Conservation (phyloP, 768 basidiomycete species). For the Phylloporus rhodoxanthus region DNA sequence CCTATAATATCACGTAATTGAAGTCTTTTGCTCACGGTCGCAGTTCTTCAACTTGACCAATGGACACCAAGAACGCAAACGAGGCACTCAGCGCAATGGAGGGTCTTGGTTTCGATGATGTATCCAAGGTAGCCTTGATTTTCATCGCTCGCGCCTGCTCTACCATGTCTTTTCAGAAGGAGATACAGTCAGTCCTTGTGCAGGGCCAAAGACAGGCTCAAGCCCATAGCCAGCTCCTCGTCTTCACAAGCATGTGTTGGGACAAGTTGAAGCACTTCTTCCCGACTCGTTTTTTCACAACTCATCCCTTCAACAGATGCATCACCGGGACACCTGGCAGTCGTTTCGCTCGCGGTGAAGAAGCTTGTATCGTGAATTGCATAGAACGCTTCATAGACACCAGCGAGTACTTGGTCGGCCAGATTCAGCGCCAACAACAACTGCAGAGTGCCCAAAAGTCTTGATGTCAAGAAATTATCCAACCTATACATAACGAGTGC, state of each 20-base stretch:
- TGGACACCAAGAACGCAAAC: conserved; percentile 24
- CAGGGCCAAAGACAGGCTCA: conserved; percentile 77
- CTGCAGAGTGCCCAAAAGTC: conserved; percentile 34
- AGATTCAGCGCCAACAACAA: conserved; percentile 48
- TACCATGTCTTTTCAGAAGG: conserved; percentile 50
- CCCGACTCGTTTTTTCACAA: not conserved
- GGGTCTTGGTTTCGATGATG: conserved; percentile 54
- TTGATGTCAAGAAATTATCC: not conserved
- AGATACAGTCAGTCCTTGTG: conserved; percentile 73
- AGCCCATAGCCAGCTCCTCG: conserved; percentile 68
- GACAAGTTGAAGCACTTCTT: conserved; percentile 62
- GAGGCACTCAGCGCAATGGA: conserved; percentile 35
- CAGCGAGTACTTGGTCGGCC: conserved; percentile 73
- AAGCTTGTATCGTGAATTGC: conserved; percentile 80
- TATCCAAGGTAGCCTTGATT: conserved; percentile 53
- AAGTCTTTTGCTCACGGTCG: conserved; percentile 22
- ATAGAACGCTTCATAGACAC: conserved; percentile 90
- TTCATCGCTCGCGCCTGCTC: conserved; percentile 2
- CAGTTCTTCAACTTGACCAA: conserved; percentile 5
- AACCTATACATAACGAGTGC: conserved; percentile 7
- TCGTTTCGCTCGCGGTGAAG: conserved; percentile 73
- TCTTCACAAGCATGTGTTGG: conserved; percentile 82
- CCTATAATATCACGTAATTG: conserved; percentile 18
- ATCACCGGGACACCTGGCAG: conserved; percentile 73
- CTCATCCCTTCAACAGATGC: conserved; percentile 49